A percentile compares a stretch with the other conserved stretches of the same genome.
Conservation (phyloP, 345 rosid species). For the Linum trigynum region DNA sequence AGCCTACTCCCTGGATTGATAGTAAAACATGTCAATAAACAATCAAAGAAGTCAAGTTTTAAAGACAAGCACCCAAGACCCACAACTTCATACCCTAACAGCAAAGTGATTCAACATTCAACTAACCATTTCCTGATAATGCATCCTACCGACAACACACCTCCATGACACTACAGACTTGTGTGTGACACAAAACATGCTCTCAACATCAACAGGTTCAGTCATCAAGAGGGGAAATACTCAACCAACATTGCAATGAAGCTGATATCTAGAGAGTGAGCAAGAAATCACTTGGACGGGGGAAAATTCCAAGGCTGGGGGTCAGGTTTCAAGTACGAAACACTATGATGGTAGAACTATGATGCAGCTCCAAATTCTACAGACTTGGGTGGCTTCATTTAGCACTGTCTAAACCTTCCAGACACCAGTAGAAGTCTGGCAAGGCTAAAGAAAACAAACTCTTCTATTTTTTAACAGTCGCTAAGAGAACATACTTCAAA, state of each 20-base stretch:
- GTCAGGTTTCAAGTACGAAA: too few species aligned
- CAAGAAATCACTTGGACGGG: too few species aligned
- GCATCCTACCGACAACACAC: not conserved
- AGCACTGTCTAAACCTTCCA: not conserved
- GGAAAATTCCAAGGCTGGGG: too few species aligned
- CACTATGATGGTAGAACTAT: too few species aligned
- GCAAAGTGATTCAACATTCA: not conserved
- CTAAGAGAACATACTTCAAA: not conserved
- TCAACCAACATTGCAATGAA: too few species aligned
- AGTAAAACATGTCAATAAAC: constrained; percentile 42
- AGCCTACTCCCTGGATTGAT: constrained; percentile 42
- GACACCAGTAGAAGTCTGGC: not conserved
- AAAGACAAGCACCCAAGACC: constrained; percentile 11
- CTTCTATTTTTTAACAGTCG: not conserved
- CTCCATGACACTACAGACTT: constrained; percentile 8
- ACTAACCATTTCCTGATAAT: not conserved
- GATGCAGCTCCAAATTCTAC: too few species aligned
- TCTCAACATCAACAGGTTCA: not conserved
- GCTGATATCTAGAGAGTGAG: too few species aligned
- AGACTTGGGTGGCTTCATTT: too few species aligned
- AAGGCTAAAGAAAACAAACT: not conserved
- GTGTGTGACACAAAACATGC: too few species aligned
- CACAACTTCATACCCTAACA: not conserved
- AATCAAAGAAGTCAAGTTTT: constrained; percentile 10
- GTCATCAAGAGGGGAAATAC: too few species aligned